phyloP scores from a whole-genome alignment of 495 filamentous ascomycete species.

The Xylaria sp. region DNA sequence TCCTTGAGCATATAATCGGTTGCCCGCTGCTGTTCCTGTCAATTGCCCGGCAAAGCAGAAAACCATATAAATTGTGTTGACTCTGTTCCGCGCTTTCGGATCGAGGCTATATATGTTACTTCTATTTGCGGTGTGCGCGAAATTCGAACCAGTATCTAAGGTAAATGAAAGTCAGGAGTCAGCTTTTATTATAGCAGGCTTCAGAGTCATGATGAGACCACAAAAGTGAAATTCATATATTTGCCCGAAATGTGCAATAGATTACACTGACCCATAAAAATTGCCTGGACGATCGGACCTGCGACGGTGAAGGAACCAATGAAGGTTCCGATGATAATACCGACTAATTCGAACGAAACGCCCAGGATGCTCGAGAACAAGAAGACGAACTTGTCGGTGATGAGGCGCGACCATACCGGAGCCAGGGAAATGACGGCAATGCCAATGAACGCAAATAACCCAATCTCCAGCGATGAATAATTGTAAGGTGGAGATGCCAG shows the following conservation, averaged over 20 bases:
- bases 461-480: slow-evolving; percentile 71
- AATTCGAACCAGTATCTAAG: slow-evolving; percentile 76
- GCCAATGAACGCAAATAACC: slow-evolving; percentile 80
- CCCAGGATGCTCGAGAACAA: slow-evolving; percentile 72
- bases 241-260: not conserved
- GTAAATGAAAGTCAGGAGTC: not conserved
- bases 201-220: not conserved
- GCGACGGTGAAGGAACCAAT: slow-evolving; percentile 69
- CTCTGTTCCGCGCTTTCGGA: slow-evolving; percentile 73
- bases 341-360: slow-evolving; percentile 61
- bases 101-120: slow-evolving; percentile 74
- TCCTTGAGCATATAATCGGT: slow-evolving; percentile 68
- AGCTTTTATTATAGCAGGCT: not conserved
- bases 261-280: slow-evolving; percentile 38
- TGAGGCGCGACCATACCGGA: slow-evolving; percentile 70
- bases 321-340: slow-evolving; percentile 74
- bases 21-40: slow-evolving; percentile 76
- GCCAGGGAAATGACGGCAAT: slow-evolving; percentile 69
- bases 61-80: slow-evolving; percentile 88
- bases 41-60: slow-evolving; percentile 76
- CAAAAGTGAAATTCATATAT: not conserved
- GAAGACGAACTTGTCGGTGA: slow-evolving; percentile 74
- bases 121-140: slow-evolving; percentile 77
- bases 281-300: slow-evolving; percentile 78
- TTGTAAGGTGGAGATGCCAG: slow-evolving; percentile 71